phyloP scores from a whole-genome alignment of 169 alveolate species.

The Neospora caninum region DNA sequence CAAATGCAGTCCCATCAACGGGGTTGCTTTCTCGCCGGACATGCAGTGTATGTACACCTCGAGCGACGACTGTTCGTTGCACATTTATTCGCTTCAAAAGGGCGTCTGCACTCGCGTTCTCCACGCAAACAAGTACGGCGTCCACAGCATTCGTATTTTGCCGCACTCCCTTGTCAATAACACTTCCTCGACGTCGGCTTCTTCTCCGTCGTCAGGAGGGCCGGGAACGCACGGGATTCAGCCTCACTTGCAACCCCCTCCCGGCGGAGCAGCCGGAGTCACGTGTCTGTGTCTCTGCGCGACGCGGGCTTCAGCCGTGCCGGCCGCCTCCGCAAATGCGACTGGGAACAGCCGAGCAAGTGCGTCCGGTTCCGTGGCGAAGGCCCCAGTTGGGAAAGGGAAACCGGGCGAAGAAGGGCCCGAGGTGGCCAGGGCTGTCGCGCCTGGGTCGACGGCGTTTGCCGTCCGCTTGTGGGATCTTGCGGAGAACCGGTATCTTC shows the following conservation, averaged over 20 bases:
- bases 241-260: background rate
- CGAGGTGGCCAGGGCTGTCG: background rate
- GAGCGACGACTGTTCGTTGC: conserved; percentile 32
- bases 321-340: background rate
- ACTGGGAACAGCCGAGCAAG: background rate
- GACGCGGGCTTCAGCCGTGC: background rate
- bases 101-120: background rate
- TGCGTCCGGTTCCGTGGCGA: background rate
- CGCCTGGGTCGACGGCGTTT: background rate
- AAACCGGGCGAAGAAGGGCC: background rate
- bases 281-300: background rate
- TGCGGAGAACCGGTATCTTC: background rate
- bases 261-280: background rate
- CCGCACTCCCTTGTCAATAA: background rate
- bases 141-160: background rate
- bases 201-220: background rate
- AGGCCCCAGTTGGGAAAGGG: background rate
- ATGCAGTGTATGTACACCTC: conserved; percentile 29
- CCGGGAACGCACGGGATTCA: background rate
- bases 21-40: background rate
- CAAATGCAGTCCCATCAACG: conserved; percentile 30
- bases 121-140: conserved; percentile 31
- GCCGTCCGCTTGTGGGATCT: conserved; percentile 8
- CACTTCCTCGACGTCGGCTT: background rate
- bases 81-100: background rate